Evolutionary conservation across 1,139 yeast species (phyloP), one percentile per base, ranked within the genome.

Genomic region (Nakaseomyces delphensis): DNA sequence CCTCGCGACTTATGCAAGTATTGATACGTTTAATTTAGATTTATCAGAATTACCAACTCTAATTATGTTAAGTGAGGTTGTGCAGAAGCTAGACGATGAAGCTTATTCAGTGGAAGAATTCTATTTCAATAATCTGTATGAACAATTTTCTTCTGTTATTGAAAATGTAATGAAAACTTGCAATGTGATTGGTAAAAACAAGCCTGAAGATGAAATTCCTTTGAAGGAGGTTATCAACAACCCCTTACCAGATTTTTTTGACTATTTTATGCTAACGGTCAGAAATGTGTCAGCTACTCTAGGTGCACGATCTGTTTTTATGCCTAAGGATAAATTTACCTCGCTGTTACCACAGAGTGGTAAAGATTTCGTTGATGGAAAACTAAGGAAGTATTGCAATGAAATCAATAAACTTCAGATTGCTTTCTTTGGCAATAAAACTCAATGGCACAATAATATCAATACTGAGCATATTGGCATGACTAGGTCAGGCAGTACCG

Each of bases 251-350:
- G 44, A 51, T 1, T 75, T 79, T 74, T 56, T 78, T 18, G 61
- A 69, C 16, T 66, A 62, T 7, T 43, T 68, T 8, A 62, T 63
- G 23, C 20, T 76, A 3, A 57, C 54, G 4, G 41, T 74, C 1
- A 49, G 58, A 2, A 55, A 63, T 3, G 53, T 71, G 3, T 55
- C 57, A 3, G 38, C 77, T 0, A 53, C 62, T 8, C 45, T 79
- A 7, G 86, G 85, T 0, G 71, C 84, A 0, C 67, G 84, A 40
- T 79, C 86, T 0, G 71, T 79, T 0, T 66, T 80, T 41, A 69
- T 79, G 48, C 77, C 72, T 9, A 66, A 69, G 16, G 65, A 67
- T 39, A 51, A 68, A 4, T 58, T 69, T 36, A 58, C 64, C 27
- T 47, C 53, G 2, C 46, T 59, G 3, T 64, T 58, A 6, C 56